phyloP scores from a whole-genome alignment of 228 moss, liverwort and hornwort species.

The Sphagnum magellanicum region DNA sequence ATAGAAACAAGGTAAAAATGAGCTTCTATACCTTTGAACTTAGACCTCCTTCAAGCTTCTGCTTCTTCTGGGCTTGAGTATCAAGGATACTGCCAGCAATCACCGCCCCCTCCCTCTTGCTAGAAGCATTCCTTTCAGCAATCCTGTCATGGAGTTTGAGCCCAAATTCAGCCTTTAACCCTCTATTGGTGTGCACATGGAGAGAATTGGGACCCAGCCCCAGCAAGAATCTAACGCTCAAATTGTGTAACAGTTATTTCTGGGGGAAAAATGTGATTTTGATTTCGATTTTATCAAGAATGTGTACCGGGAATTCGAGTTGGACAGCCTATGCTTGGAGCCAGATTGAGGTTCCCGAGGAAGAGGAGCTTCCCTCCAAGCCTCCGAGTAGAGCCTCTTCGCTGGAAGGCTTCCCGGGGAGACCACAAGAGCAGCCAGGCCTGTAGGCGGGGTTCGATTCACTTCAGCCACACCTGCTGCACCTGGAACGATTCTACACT shows the following conservation, averaged over 20 bases:
- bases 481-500: conserved; percentile 19
- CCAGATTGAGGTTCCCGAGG: neutral
- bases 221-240: conserved; percentile 8
- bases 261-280: conserved; percentile 13
- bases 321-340: conserved; percentile 5
- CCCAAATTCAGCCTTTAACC: too few species aligned
- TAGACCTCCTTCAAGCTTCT: conserved; percentile 66
- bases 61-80: conserved; percentile 73
- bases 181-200: conserved; percentile 12
- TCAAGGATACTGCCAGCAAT: conserved; percentile 15
- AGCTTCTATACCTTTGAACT: conserved; percentile 17
- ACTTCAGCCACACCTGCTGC: conserved; percentile 27
- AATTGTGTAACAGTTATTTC: conserved; percentile 15
- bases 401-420: conserved; percentile 37
- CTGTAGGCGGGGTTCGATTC: conserved; percentile 34
- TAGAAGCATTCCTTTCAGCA: conserved; percentile 7
- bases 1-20: conserved; percentile 53
- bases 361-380: conserved; percentile 6
- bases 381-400: conserved; percentile 44
- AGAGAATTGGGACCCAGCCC: conserved; percentile 20
- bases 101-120: conserved; percentile 10
- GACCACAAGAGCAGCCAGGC: conserved; percentile 30
- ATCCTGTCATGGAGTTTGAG: too few species aligned
- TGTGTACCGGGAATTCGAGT: neutral
- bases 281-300: too few species aligned